A percentile compares a stretch with the other conserved stretches of the same genome.
Conservation (phyloP, 345 rosid species). For the Balakata baccata region DNA sequence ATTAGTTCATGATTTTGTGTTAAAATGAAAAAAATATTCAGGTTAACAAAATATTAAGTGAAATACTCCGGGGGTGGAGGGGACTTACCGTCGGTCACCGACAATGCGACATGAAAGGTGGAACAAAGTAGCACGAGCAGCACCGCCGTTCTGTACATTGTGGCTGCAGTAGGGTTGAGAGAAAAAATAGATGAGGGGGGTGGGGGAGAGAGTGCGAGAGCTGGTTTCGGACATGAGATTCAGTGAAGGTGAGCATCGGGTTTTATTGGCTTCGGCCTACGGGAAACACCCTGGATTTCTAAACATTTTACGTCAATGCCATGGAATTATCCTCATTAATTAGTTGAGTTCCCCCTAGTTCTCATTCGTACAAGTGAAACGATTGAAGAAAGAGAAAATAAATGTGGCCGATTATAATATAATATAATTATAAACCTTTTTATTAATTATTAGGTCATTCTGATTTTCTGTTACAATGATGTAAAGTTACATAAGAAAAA, state of each 20-base stretch:
- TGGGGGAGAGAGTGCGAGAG: background rate
- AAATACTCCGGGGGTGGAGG: background rate
- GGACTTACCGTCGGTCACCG: constrained; percentile 42
- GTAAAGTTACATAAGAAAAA: too few species aligned
- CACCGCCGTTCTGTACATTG: constrained; percentile 42
- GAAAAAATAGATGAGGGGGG: background rate
- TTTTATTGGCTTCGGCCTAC: constrained; percentile 12
- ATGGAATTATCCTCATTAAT: constrained; percentile 14
- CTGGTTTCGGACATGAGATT: constrained; percentile 9
- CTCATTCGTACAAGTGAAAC: too few species aligned
- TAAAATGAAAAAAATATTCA: too few species aligned
- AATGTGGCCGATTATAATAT: too few species aligned
- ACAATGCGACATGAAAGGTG: constrained; percentile 31
- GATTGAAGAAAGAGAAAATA: background rate
- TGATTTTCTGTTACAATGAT: too few species aligned
- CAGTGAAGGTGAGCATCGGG: background rate
- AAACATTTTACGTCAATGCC: constrained; percentile 36
- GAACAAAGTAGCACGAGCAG: constrained; percentile 38
- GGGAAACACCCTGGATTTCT: constrained; percentile 29
- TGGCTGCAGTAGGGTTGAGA: background rate
- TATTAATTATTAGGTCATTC: too few species aligned
- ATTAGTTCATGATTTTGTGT: too few species aligned
- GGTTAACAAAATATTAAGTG: background rate
- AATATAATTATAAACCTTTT: too few species aligned
- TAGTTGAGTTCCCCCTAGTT: background rate